A percentile compares a stretch with the other conserved stretches of the same genome.
These are phyloP conservation scores for Dioscorea dumetorum DNA, from an alignment of 106 monocot genomes.

Conservation along the genomic window DNA sequence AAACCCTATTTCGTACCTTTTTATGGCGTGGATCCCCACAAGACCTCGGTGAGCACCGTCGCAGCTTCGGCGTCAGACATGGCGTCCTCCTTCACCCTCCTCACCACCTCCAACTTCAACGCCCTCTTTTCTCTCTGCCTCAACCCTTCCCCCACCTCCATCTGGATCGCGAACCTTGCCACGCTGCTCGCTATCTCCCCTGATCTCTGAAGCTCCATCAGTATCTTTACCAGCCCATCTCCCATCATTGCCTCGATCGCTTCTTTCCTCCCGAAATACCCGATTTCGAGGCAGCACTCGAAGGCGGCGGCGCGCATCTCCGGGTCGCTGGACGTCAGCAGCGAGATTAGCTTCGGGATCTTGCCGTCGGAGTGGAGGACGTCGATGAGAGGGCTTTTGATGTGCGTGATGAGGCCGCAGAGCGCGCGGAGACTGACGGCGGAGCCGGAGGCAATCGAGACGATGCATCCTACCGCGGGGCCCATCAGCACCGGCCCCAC, in stretches of 20 bases:
- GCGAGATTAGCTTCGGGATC: slow-evolving; percentile 30
- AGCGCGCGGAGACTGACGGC: slow-evolving; percentile 35
- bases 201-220: slow-evolving; percentile 46
- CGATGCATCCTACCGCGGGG: slow-evolving; percentile 25
- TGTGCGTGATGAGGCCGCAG: slow-evolving; percentile 30
- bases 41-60: slow-evolving; percentile 51
- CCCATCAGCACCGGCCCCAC: slow-evolving; percentile 64
- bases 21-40: slow-evolving; percentile 58
- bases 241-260: slow-evolving; percentile 59
- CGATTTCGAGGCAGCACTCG: slow-evolving; percentile 36
- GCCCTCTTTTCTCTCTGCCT: slow-evolving; percentile 40
- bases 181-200: slow-evolving; percentile 49
- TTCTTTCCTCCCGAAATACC: slow-evolving; percentile 60
- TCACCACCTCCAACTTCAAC: slow-evolving; percentile 45
- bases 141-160: slow-evolving; percentile 80
- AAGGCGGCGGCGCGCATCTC: slow-evolving; percentile 28
- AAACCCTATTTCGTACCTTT: too few species aligned
- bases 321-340: slow-evolving; percentile 19
- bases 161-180: slow-evolving; percentile 42
- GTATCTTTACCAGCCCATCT: slow-evolving; percentile 35
- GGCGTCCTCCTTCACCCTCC: slow-evolving; percentile 41
- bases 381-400: slow-evolving; percentile 64
- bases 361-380: slow-evolving; percentile 46
- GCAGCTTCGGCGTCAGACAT: slow-evolving; percentile 34
- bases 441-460: slow-evolving; percentile 24